These are phyloP conservation scores for Phyllosticta paracitricarpa DNA, from an alignment of 2,329 filamentous ascomycete species.

Conservation along the genomic window DNA sequence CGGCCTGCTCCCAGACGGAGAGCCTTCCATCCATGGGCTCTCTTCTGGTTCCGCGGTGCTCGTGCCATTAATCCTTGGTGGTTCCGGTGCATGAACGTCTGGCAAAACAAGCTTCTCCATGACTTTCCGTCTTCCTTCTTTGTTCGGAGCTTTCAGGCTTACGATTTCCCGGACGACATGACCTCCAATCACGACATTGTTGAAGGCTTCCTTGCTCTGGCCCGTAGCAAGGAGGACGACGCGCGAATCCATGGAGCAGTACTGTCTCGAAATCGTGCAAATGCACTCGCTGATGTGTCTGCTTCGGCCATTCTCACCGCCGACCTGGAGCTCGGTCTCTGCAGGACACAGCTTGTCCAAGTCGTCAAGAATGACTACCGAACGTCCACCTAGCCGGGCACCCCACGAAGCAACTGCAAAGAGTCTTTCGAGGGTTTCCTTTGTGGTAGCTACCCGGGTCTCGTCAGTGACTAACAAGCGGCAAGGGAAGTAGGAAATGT, in stretches of 20 bases:
- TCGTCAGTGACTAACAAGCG: constrained; percentile 84
- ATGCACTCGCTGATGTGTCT: constrained; percentile 86
- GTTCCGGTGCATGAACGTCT: neutral
- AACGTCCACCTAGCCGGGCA: constrained; percentile 70
- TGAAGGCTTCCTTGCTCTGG: constrained; percentile 83
- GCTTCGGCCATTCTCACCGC: constrained; percentile 86
- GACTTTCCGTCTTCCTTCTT: constrained; percentile 75
- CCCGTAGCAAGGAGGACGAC: constrained; percentile 86
- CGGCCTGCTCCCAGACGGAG: constrained; percentile 32
- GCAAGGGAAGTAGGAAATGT: constrained; percentile 79
- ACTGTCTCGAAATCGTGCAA: constrained; percentile 71
- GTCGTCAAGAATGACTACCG: constrained; percentile 83
- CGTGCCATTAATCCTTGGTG: constrained; percentile 11
- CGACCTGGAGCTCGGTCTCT: constrained; percentile 89
- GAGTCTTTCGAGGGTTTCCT: constrained; percentile 71
- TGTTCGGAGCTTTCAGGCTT: constrained; percentile 80
- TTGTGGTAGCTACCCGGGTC: constrained; percentile 78
- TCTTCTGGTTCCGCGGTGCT: constrained; percentile 5
- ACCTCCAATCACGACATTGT: constrained; percentile 81
- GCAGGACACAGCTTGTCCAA: constrained; percentile 85
- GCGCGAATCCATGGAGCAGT: constrained; percentile 67
- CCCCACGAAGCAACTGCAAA: constrained; percentile 92
- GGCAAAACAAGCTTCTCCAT: constrained; percentile 60
- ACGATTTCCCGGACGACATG: constrained; percentile 90
- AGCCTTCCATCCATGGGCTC: constrained; percentile 64